Conservation (phyloP, 768 basidiomycete species). For the Lactarius hatsudake region DNA sequence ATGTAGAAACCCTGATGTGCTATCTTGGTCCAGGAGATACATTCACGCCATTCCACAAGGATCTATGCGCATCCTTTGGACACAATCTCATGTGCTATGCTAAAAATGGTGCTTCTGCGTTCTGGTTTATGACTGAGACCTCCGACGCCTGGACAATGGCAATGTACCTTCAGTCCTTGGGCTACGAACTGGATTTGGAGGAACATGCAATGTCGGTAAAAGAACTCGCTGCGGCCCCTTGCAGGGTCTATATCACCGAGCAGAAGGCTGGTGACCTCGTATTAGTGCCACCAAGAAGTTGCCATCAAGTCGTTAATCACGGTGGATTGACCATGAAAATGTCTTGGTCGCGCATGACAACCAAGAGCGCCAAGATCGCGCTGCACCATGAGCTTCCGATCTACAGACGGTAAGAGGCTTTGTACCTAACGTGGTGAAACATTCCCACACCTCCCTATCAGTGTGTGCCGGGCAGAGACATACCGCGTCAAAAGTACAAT, state of each 20-base stretch:
- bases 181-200: slow-evolving; percentile 71
- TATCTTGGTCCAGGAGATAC: slow-evolving; percentile 82
- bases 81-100: slow-evolving; percentile 88
- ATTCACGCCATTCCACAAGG: slow-evolving; percentile 82
- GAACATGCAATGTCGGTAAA: slow-evolving; percentile 59
- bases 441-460: slow-evolving; percentile 32
- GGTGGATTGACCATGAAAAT: slow-evolving; percentile 82
- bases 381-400: slow-evolving; percentile 73
- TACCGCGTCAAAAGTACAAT: slow-evolving; percentile 72
- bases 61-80: slow-evolving; percentile 78
- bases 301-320: slow-evolving; percentile 79
- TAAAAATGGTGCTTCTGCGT: slow-evolving; percentile 66
- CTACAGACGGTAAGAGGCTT: slow-evolving; percentile 60
- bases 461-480: slow-evolving; percentile 76
- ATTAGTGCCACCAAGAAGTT: slow-evolving; percentile 75
- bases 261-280: slow-evolving; percentile 78
- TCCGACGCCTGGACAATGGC: slow-evolving; percentile 53
- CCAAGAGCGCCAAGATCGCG: slow-evolving; percentile 55
- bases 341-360: slow-evolving; percentile 84
- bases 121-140: slow-evolving; percentile 83
- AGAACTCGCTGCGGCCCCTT: slow-evolving; percentile 63
- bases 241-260: slow-evolving; percentile 65
- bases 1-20: slow-evolving; percentile 80
- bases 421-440: neutral
- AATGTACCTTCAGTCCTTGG: slow-evolving; percentile 55